Conservation (phyloP, 2,329 filamentous ascomycete genomes). For the Arthrobotrys sphaeroides region DNA sequence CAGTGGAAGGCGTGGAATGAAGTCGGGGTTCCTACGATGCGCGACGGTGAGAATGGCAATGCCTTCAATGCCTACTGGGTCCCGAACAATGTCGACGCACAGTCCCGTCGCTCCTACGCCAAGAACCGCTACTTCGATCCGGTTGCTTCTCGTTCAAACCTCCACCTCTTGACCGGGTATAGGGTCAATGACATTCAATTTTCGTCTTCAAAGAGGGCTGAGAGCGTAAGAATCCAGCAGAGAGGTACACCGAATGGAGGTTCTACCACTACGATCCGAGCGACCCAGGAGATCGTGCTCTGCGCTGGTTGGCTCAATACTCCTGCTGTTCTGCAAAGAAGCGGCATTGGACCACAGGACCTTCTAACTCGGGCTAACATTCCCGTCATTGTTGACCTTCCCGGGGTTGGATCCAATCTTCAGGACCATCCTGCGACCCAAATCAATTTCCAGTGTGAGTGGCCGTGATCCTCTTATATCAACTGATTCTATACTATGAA, state of each 20-base stretch:
- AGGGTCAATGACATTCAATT: conserved; percentile 58
- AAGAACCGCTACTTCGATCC: conserved; percentile 59
- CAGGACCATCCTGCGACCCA: conserved; percentile 61
- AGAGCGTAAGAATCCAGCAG: conserved; percentile 48
- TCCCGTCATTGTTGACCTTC: conserved; percentile 62
- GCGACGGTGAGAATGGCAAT: conserved; percentile 53
- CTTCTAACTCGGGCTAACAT: conserved; percentile 62
- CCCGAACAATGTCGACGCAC: conserved; percentile 59
- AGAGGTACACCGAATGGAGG: conserved; percentile 37
- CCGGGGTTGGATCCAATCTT: conserved; percentile 66
- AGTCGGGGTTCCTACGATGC: conserved; percentile 39
- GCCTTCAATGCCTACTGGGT: conserved; percentile 59
- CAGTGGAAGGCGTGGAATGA: conserved; percentile 49
- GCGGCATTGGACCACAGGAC: conserved; percentile 64
- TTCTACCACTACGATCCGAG: conserved; percentile 55
- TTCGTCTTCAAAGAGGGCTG: conserved; percentile 12
- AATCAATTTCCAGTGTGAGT: conserved; percentile 45
- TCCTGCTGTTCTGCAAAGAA: conserved; percentile 65
- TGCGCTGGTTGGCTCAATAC: conserved; percentile 63
- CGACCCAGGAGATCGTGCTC: conserved; percentile 62
- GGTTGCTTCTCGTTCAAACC: conserved; percentile 56
- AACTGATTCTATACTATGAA: background rate
- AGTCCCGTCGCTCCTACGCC: conserved; percentile 58
- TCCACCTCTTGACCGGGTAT: conserved; percentile 58
- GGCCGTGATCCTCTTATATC: too few species aligned